Base-by-base conservation (phyloP, 306 rosid genomes). In the Castanospermum australe region DNA sequence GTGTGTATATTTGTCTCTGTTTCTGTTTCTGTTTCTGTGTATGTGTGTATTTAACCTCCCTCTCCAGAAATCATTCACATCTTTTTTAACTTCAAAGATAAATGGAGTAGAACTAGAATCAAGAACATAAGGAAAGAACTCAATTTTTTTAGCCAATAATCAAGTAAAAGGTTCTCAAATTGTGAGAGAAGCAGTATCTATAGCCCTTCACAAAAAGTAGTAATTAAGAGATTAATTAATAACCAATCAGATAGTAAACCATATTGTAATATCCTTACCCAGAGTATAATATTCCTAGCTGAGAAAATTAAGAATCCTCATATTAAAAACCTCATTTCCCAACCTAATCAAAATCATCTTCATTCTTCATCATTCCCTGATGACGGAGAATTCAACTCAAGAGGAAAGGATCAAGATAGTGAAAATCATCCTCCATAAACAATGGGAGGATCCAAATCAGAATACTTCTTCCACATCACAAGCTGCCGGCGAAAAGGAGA, bases 401-500 rank as follows among this genome's bases (percentile, higher is more conserved):
- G 24, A 41, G 70, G 35, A 82, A 82, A 70, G 0, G 38, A 54
- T 38, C 32, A 59, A 51, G 17, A n/a, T 51, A 4, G 41, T 24
- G 59, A 70, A 4, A 61, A 8, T 33, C 48, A 75, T 59, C 48
- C 60, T 64, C 65, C 25, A n/a, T 18, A 56, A 30, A 22, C 52
- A 66, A 24, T 10, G 30, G 6, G 50, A 61, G 6, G 50, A 61
- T 65, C 17, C 39, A 17, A 57, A 69, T 79, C 55, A 76, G 22
- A 38, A 55, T 11, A 32, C 22, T 72, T 57, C 24, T 25, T 81
- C 76, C 25, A 35, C 61, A 39, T 82, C 72, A 85, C 73, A 85
- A 82, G 69, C 67, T 78, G 7, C 86, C 79, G n/a, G 82, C 88
- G 54, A 82, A 78, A 61, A 73, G 86, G 22, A 85, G 88, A 67